Percentiles rank a stretch among this genome's conserved stretches.
Evolutionary conservation across 2,329 filamentous ascomycete species (phyloP).

Genomic region (Penicillium carneum): DNA sequence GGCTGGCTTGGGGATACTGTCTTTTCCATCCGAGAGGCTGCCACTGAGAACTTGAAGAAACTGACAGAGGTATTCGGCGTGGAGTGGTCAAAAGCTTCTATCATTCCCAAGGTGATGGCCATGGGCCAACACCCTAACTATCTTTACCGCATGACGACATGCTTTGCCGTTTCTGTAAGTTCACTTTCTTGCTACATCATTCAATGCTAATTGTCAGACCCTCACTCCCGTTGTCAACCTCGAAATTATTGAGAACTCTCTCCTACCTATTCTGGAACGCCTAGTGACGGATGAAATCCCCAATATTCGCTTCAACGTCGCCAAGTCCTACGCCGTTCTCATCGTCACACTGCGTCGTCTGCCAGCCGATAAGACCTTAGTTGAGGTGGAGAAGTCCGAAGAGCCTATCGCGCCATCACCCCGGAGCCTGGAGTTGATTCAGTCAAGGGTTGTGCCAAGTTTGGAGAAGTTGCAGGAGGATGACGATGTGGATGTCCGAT

Average conservation of each 20-base stretch:
- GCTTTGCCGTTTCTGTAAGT: slow-evolving; percentile 95
- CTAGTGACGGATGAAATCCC: slow-evolving; percentile 93
- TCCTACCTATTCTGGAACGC: slow-evolving; percentile 94
- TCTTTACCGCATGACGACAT: slow-evolving; percentile 99
- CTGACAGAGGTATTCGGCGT: slow-evolving; percentile 98
- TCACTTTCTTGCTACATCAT: slow-evolving; percentile 13
- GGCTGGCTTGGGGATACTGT: slow-evolving; percentile 97
- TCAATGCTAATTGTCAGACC: slow-evolving; percentile 67
- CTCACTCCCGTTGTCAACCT: slow-evolving; percentile 91
- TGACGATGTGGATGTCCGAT: slow-evolving; percentile 96
- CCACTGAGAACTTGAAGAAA: slow-evolving; percentile 97
- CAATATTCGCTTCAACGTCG: slow-evolving; percentile 99
- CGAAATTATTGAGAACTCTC: slow-evolving; percentile 89
- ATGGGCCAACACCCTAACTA: slow-evolving; percentile 99
- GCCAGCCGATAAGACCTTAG: slow-evolving; percentile 85
- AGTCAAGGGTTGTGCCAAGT: slow-evolving; percentile 84
- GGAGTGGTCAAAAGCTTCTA: slow-evolving; percentile 94
- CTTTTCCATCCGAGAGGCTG: slow-evolving; percentile 96
- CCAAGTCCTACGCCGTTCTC: slow-evolving; percentile 91
- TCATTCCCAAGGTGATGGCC: slow-evolving; percentile 97
- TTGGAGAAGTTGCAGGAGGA: slow-evolving; percentile 96
- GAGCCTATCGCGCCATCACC: slow-evolving; percentile 65
- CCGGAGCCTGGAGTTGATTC: slow-evolving; percentile 78
- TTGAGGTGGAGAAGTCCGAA: slow-evolving; percentile 81
- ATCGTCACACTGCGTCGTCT: slow-evolving; percentile 91